Conservation (phyloP, 768 basidiomycete species). For the Boletus speciosus region DNA sequence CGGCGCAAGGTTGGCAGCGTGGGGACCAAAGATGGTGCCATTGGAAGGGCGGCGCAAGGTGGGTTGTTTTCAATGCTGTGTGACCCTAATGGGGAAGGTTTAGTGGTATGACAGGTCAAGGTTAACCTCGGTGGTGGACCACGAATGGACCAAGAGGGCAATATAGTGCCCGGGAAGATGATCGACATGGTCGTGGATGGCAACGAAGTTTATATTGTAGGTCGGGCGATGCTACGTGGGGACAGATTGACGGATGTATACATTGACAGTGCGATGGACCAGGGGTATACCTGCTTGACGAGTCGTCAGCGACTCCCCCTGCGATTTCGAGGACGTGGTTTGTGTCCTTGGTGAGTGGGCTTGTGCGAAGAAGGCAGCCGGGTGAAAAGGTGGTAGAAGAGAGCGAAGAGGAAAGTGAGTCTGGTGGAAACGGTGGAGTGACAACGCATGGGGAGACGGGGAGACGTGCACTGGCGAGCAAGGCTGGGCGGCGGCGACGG, state of each 20-base stretch:
- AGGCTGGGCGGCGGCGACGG: conserved; percentile 63
- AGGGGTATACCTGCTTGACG: conserved; percentile 56
- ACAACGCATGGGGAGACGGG: conserved; percentile 23
- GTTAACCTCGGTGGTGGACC: conserved; percentile 59
- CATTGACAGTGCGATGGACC: conserved; percentile 53
- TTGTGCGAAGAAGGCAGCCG: conserved; percentile 15
- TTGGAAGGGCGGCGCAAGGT: conserved; percentile 68
- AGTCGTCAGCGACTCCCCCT: conserved; percentile 55
- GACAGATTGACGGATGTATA: conserved; percentile 7
- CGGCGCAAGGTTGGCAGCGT: conserved; percentile 71
- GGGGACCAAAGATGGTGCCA: conserved; percentile 75
- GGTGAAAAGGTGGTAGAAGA: conserved; percentile 29
- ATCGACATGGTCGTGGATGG: conserved; percentile 84
- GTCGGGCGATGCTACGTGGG: conserved; percentile 30
- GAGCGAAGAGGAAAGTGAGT: conserved; percentile 40
- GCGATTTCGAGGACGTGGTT: conserved; percentile 70
- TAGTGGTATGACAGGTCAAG: conserved; percentile 51
- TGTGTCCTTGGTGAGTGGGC: conserved; percentile 38
- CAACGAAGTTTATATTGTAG: conserved; percentile 68
- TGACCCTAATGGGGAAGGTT: conserved; percentile 4
- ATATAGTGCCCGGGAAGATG: conserved; percentile 44
- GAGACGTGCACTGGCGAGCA: conserved; percentile 41
- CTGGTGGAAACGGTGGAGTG: conserved; percentile 43
- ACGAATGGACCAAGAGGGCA: conserved; percentile 55
- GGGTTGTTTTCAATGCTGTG: conserved; percentile 9